A percentile compares a stretch with the other conserved stretches of the same genome.
These are phyloP conservation scores for Prinsepia uniflora DNA, from an alignment of 306 rosid genomes.

Conservation along the genomic window DNA sequence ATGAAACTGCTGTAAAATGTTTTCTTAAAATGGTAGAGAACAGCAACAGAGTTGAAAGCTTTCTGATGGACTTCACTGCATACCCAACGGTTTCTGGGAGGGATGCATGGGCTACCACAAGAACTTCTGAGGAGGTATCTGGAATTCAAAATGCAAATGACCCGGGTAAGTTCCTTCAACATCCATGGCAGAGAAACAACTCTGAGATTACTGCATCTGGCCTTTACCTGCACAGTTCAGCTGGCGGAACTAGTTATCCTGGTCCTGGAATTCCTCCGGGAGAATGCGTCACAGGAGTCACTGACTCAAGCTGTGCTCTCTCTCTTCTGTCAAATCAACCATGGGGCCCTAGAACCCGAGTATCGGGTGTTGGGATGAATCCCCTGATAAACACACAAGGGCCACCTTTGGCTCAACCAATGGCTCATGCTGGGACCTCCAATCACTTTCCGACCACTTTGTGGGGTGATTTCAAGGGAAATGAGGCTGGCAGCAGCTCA, in stretches of 20 bases:
- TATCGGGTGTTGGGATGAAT: constrained; percentile 50
- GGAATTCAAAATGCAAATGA: constrained; percentile 38
- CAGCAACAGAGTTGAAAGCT: constrained; percentile 53
- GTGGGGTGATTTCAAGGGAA: constrained; percentile 65
- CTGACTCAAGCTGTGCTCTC: constrained; percentile 97
- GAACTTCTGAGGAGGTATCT: constrained; percentile 43
- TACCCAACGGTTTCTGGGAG: constrained; percentile 51
- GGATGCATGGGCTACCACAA: constrained; percentile 43
- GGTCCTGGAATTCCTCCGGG: constrained; percentile 54
- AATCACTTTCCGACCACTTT: constrained; percentile 48
- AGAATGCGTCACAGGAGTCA: constrained; percentile 56
- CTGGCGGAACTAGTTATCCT: constrained; percentile 46
- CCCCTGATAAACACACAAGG: constrained; percentile 50
- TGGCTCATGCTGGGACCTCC: constrained; percentile 40
- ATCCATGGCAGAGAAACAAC: constrained; percentile 60
- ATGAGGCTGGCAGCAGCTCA: constrained; percentile 46
- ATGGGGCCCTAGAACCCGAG: constrained; percentile 69
- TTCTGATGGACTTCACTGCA: constrained; percentile 73
- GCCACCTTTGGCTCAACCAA: constrained; percentile 49
- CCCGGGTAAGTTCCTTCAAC: constrained; percentile 33
- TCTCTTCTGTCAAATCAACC: constrained; percentile 99
- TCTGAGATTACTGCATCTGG: constrained; percentile 44
- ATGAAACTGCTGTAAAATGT: constrained; percentile 8
- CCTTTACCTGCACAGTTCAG: constrained; percentile 59
- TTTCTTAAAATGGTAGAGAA: constrained; percentile 42